Percentiles rank a stretch among this genome's conserved stretches.
Conservation (phyloP, 441 rosid genomes). For the Arabidopsis hybrid region DNA sequence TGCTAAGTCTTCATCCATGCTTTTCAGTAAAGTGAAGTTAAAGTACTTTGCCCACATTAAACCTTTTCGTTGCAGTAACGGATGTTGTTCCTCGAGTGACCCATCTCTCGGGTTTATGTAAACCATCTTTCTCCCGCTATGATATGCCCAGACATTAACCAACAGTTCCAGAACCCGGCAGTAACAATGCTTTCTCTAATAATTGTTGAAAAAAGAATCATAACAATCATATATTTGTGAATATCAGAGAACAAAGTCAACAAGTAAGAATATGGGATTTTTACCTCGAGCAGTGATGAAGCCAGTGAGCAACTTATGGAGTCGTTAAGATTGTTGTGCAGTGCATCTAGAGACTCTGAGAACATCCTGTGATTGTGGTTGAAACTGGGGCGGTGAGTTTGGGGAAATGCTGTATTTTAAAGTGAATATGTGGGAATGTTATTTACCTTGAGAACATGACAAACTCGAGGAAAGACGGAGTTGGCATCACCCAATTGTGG, state of each 20-base stretch:
- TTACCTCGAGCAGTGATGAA: conserved; percentile 81
- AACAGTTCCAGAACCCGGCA: conserved; percentile 86
- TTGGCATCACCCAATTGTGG: conserved; percentile 99
- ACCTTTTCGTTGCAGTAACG: conserved; percentile 62
- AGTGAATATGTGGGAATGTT: conserved; percentile 5
- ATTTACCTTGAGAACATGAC: conserved; percentile 85
- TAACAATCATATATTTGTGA: conserved; percentile 11
- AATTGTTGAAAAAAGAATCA: conserved; percentile 9
- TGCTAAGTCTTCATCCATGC: conserved; percentile 98
- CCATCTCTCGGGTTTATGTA: conserved; percentile 87
- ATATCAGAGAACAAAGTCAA: background rate
- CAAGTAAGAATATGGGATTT: conserved; percentile 17
- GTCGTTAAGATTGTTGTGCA: conserved; percentile 62
- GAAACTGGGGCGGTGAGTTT: conserved; percentile 5
- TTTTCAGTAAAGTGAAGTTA: conserved; percentile 73
- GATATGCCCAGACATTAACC: conserved; percentile 97
- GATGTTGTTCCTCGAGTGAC: conserved; percentile 80
- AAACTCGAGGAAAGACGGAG: conserved; percentile 93
- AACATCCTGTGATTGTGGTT: conserved; percentile 75
- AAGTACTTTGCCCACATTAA: conserved; percentile 90
- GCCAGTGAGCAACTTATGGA: conserved; percentile 63
- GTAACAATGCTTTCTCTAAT: conserved; percentile 88
- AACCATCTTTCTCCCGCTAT: conserved; percentile 87
- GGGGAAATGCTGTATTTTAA: conserved; percentile 12
- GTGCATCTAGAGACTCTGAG: conserved; percentile 85